Base-by-base conservation (phyloP, 2,329 filamentous ascomycete species). In the Elsinoe fawcettii region DNA sequence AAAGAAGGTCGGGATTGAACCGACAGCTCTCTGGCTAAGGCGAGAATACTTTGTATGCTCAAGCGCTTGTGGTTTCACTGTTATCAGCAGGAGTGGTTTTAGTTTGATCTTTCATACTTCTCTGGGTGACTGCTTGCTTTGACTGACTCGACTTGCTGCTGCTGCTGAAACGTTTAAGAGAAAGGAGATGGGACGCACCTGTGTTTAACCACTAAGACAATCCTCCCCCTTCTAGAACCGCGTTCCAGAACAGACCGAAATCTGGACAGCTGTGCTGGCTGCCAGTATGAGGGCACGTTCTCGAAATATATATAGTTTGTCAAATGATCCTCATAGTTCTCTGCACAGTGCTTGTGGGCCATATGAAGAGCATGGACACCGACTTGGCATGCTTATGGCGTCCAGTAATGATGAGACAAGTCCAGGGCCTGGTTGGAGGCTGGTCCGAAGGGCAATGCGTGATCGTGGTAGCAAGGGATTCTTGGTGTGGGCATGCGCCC, bases 1-100 rank as follows among this genome's bases (percentile, higher is more conserved):
- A 53, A 53, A 14, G 32, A 37, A 36, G 49, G 49, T 20, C 32
- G 49, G 49, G 49, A 16, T 53, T 18, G 49, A 53, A 53, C 49
- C 49, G 27, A 23, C 49, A 51, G 25, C 25, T 51, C 25, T 7
- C 34, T 11, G 46, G 30, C 41, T 46, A 46, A 11, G 22, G 41
- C 23, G 20, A 25, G 41, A 14, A n/a, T 37, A 37, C 34, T 37
- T 12, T n/a, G 34, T 37, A 37, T n/a, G 9, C 34, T 37, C 34
- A 37, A 37, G 34, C 14, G 6, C 34, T 12, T 37, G 34, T 6
- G 11, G 14, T 37, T 12, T 37, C 5, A 12, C 34, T 37, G 34
- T 12, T 5, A 12, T 37, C 14, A 37, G 34, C 11, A 14, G 14
- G 34, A 30, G 27, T 30, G 27, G 27, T 30, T 30, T 30, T 30